Conservation (phyloP, 306 rosid species). For the Vachellia collinsii region DNA sequence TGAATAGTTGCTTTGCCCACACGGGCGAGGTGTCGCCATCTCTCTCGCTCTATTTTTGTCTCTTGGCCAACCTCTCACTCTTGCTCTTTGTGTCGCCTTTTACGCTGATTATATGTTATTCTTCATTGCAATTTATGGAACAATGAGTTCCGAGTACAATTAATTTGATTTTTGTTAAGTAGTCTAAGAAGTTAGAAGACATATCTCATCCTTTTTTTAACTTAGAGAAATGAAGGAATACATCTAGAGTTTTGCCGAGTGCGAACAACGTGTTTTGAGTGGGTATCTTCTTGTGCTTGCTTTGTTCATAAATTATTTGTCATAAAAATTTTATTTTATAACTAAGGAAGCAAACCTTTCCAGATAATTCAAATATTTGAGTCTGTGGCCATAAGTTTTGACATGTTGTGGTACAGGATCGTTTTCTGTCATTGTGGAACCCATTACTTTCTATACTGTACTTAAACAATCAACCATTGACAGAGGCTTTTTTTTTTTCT, state of each 20-base stretch:
- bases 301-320: neutral
- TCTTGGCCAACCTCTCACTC: neutral
- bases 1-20: conserved; percentile 75
- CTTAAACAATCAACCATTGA: neutral
- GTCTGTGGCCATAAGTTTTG: neutral
- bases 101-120: neutral
- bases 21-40: conserved; percentile 69
- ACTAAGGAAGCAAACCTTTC: neutral
- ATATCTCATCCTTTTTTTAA: neutral
- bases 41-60: neutral
- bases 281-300: neutral
- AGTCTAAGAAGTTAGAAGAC: neutral
- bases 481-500: conserved; percentile 8
- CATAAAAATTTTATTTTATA: conserved; percentile 16
- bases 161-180: conserved; percentile 13
- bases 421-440: neutral
- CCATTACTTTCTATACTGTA: neutral
- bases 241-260: neutral
- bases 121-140: neutral
- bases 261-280: neutral
- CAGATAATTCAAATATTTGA: conserved; percentile 6
- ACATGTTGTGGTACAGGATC: neutral
- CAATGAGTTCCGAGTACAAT: neutral
- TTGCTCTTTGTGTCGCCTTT: neutral
- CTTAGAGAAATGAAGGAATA: neutral